Conservation (phyloP, 805 yeast genomes). For the Metschnikowia picachoensis region DNA sequence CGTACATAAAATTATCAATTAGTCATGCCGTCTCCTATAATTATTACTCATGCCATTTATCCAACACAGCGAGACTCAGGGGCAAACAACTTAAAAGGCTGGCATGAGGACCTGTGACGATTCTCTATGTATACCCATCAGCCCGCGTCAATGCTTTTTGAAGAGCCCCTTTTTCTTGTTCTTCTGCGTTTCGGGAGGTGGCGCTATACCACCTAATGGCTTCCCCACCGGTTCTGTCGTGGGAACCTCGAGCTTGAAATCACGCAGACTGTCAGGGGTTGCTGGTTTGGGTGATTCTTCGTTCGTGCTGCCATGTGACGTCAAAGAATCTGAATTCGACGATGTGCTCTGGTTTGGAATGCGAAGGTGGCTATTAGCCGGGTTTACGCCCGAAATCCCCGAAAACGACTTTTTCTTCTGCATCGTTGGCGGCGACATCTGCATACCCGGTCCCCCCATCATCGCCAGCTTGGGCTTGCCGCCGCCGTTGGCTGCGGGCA, state of each 20-base stretch:
- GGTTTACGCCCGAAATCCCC: neutral
- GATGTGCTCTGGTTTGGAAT: constrained; percentile 7
- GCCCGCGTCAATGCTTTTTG: constrained; percentile 3
- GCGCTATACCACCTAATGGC: constrained; percentile 29
- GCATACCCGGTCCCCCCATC: constrained; percentile 15
- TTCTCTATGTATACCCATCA: neutral
- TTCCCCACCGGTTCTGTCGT: constrained; percentile 19
- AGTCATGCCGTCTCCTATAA: no score
- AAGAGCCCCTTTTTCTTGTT: constrained; percentile 31
- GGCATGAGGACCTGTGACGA: no score
- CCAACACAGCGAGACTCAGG: no score
- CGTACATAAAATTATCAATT: no score
- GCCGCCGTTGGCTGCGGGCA: constrained; percentile 21
- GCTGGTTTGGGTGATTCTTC: constrained; percentile 25
- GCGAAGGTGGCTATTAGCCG: constrained; percentile 8
- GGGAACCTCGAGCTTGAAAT: constrained; percentile 19
- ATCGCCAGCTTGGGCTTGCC: constrained; percentile 16
- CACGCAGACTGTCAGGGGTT: constrained; percentile 17
- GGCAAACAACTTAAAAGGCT: no score
- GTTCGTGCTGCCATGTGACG: constrained; percentile 21
- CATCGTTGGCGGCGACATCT: constrained; percentile 16
- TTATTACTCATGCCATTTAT: no score
- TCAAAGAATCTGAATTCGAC: constrained; percentile 19
- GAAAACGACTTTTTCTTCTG: constrained; percentile 16
- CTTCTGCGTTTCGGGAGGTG: constrained; percentile 20